A percentile compares a stretch with the other conserved stretches of the same genome.
These are phyloP conservation scores for Hypomyces rosellus DNA, from an alignment of 2,329 filamentous ascomycete genomes.

Conservation along the genomic window DNA sequence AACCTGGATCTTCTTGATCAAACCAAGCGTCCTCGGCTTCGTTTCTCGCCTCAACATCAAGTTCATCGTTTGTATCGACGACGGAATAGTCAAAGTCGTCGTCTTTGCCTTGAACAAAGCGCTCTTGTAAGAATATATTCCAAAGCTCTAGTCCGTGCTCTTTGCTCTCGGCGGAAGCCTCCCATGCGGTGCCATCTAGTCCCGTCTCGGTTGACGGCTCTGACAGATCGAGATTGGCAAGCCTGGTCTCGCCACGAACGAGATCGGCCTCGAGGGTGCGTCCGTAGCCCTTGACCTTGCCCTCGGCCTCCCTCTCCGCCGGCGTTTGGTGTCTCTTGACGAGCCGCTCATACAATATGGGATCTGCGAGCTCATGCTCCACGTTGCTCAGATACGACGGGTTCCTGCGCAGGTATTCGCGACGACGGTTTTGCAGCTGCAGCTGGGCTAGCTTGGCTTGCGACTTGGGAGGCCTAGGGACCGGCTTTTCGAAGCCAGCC, in stretches of 20 bases:
- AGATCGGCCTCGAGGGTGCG: constrained; percentile 74
- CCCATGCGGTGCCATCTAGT: constrained; percentile 21
- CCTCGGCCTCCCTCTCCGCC: constrained; percentile 67
- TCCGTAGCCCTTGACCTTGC: constrained; percentile 68
- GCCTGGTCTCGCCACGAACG: constrained; percentile 67
- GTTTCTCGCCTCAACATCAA: constrained; percentile 56
- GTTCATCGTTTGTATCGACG: constrained; percentile 67
- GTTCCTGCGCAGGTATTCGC: constrained; percentile 67
- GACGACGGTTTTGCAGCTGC: constrained; percentile 66
- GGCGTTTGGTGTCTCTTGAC: constrained; percentile 71
- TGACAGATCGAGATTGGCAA: constrained; percentile 44
- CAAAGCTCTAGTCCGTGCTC: constrained; percentile 64
- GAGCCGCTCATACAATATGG: constrained; percentile 74
- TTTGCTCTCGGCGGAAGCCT: constrained; percentile 32
- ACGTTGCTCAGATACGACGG: constrained; percentile 60
- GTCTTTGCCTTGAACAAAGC: constrained; percentile 71
- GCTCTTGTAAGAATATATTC: constrained; percentile 62
- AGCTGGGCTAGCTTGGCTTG: constrained; percentile 40
- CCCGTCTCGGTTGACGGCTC: constrained; percentile 18
- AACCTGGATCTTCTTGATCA: constrained; percentile 68
- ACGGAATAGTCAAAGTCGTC: constrained; percentile 68
- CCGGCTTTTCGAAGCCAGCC: constrained; percentile 28
- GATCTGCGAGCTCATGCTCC: constrained; percentile 59
- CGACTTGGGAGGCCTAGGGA: constrained; percentile 39
- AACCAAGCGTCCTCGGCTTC: constrained; percentile 72